Evolutionary conservation across 108 stramenopile species (phyloP).

Genomic region (Skeletonema potamos): DNA sequence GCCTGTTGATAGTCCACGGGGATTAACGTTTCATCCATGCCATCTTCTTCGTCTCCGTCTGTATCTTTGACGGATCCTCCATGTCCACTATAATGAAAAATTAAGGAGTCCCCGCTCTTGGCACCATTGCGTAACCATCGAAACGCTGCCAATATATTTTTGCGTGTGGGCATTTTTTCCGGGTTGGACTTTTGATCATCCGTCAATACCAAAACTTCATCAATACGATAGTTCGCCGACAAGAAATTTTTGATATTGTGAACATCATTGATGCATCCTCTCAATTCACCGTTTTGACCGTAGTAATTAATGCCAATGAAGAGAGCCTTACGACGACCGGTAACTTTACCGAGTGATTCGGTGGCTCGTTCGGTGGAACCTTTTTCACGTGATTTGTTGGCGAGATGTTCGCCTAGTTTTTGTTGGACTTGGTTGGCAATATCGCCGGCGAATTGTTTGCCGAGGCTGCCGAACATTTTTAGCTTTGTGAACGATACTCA

Average conservation of each 20-base stretch:
- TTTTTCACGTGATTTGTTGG: neutral
- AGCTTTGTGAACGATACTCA: too few species aligned
- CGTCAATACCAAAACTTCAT: slow-evolving; percentile 24
- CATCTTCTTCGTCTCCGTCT: slow-evolving; percentile 51
- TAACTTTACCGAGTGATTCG: slow-evolving; percentile 4
- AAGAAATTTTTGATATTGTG: slow-evolving; percentile 38
- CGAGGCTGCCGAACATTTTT: slow-evolving; percentile 8
- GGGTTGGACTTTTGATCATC: slow-evolving; percentile 25
- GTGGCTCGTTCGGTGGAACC: slow-evolving; percentile 1
- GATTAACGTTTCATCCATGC: slow-evolving; percentile 63
- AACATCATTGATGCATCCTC: slow-evolving; percentile 42
- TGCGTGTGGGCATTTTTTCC: slow-evolving; percentile 10
- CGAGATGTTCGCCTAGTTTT: slow-evolving; percentile 2
- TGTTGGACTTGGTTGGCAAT: neutral
- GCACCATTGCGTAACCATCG: slow-evolving; percentile 11
- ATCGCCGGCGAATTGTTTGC: slow-evolving; percentile 7
- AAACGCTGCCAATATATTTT: slow-evolving; percentile 34
- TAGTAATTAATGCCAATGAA: slow-evolving; percentile 44
- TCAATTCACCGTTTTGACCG: slow-evolving; percentile 34
- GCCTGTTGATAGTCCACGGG: slow-evolving; percentile 62
- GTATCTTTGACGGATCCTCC: slow-evolving; percentile 48
- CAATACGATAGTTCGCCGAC: slow-evolving; percentile 1
- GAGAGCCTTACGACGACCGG: slow-evolving; percentile 15
- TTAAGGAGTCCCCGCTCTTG: slow-evolving; percentile 51
- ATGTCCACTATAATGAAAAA: slow-evolving; percentile 64